Evolutionary conservation across 176 grass and related monocot species (phyloP).

Genomic region (Bromus sterilis): DNA sequence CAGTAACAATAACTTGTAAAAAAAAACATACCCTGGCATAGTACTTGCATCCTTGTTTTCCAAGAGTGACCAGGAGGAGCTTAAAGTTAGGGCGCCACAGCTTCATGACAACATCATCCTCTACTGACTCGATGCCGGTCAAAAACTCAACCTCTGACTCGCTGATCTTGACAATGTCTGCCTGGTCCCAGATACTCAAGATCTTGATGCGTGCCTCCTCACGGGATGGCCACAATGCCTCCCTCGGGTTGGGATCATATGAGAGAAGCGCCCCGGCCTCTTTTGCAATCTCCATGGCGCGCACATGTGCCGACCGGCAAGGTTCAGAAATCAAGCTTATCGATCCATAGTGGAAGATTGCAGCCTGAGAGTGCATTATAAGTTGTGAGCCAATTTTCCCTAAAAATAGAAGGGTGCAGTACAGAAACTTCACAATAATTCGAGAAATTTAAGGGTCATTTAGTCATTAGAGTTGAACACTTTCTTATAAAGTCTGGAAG

Average conservation of each 20-base stretch:
- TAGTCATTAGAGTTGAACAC: not conserved
- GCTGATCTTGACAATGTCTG: slow-evolving; percentile 94
- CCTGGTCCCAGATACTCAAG: slow-evolving; percentile 93
- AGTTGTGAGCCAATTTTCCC: not conserved
- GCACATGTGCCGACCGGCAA: slow-evolving; percentile 76
- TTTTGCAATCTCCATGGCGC: slow-evolving; percentile 71
- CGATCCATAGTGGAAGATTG: slow-evolving; percentile 89
- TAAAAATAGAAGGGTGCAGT: not conserved
- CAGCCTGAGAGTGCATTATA: slow-evolving; percentile 36
- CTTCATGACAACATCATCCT: slow-evolving; percentile 76
- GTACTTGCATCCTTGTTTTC: slow-evolving; percentile 90
- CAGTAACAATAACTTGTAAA: not conserved
- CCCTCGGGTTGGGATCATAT: slow-evolving; percentile 73
- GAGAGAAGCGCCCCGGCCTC: slow-evolving; percentile 75
- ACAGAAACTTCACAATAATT: not conserved
- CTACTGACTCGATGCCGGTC: slow-evolving; percentile 65
- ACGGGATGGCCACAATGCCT: slow-evolving; percentile 69
- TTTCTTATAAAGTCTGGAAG: not conserved
- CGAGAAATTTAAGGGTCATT: not conserved
- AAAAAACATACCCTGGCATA: slow-evolving; percentile 65
- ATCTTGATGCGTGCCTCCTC: slow-evolving; percentile 74
- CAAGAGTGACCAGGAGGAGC: slow-evolving; percentile 83
- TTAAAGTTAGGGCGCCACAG: slow-evolving; percentile 77
- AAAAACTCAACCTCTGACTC: slow-evolving; percentile 87
- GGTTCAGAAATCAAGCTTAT: slow-evolving; percentile 93